Evolutionary conservation across 805 yeast genomes (phyloP).

Genomic region (Hanseniaspora jakobsenii): DNA sequence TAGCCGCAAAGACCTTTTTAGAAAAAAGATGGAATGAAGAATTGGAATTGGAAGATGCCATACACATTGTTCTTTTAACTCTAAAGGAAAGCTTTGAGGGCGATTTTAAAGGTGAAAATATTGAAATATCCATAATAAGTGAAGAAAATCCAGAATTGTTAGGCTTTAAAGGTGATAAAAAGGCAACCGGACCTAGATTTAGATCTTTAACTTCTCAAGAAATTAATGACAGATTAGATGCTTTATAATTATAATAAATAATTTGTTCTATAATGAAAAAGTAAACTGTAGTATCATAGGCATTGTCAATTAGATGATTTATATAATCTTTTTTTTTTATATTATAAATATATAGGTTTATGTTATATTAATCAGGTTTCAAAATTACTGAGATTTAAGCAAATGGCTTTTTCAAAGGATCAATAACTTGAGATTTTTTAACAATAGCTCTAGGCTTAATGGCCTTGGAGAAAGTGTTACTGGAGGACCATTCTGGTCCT

Average conservation of each 20-base stretch:
- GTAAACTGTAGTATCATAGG: not conserved
- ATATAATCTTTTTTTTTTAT: not conserved
- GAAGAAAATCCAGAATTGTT: slow-evolving; percentile 67
- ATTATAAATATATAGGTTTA: not conserved
- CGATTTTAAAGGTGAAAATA: slow-evolving; percentile 91
- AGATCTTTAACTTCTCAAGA: slow-evolving; percentile 77
- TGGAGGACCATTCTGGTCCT: slow-evolving; percentile 92
- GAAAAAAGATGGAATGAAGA: slow-evolving; percentile 98
- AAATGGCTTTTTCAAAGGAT: slow-evolving; percentile 82
- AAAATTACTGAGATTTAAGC: too few relatives aligned
- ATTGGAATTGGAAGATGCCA: slow-evolving; percentile 93
- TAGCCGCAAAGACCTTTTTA: slow-evolving; percentile 91
- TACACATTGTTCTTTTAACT: slow-evolving; percentile 87
- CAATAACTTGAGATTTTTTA: slow-evolving; percentile 80
- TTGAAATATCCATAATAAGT: slow-evolving; percentile 81
- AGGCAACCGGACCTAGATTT: slow-evolving; percentile 78
- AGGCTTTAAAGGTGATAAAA: slow-evolving; percentile 73
- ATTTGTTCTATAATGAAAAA: not conserved
- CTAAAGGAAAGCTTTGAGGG: slow-evolving; percentile 96
- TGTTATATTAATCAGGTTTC: too few relatives aligned
- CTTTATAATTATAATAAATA: slow-evolving; percentile 39
- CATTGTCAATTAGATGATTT: not conserved
- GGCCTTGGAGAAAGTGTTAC: slow-evolving; percentile 71
- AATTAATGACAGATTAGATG: slow-evolving; percentile 88
- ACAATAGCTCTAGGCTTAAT: slow-evolving; percentile 81